phyloP scores from a whole-genome alignment of 2,329 filamentous ascomycete genomes.

The Colletotrichum brevisporum region DNA sequence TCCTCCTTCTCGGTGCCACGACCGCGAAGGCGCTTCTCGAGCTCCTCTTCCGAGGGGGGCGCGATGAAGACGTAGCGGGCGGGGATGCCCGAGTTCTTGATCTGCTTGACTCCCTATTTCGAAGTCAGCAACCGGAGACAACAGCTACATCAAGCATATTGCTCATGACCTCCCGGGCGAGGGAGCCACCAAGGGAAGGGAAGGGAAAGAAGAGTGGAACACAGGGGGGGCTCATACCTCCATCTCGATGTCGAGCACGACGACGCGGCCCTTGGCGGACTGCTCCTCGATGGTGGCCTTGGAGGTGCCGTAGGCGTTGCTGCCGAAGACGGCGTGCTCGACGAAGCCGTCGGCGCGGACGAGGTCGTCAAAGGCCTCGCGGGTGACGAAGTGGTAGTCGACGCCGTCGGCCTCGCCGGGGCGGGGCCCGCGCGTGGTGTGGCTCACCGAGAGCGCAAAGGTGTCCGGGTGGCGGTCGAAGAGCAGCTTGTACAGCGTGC shows the following conservation, averaged over 20 bases:
- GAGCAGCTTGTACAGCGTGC: conserved; percentile 81
- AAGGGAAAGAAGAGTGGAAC: background rate
- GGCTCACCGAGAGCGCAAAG: conserved; percentile 72
- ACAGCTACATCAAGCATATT: background rate
- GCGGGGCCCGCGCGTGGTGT: conserved; percentile 86
- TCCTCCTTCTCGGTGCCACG: conserved; percentile 85
- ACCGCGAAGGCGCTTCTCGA: conserved; percentile 82
- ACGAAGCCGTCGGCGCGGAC: conserved; percentile 82
- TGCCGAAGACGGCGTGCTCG: conserved; percentile 86
- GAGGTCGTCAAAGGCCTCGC: conserved; percentile 76
- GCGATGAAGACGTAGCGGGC: conserved; percentile 89
- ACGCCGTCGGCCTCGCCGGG: conserved; percentile 81
- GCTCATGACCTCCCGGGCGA: too few relatives aligned
- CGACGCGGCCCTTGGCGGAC: conserved; percentile 78
- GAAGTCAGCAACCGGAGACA: conserved; percentile 4
- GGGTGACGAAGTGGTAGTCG: conserved; percentile 85
- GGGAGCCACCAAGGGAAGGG: background rate
- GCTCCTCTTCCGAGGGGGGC: conserved; percentile 80
- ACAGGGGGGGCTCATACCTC: conserved; percentile 68
- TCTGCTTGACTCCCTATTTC: conserved; percentile 84
- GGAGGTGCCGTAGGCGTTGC: conserved; percentile 89
- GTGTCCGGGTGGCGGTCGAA: conserved; percentile 69
- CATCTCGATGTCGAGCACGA: conserved; percentile 97
- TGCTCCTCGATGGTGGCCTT: conserved; percentile 84
- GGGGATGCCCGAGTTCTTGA: conserved; percentile 80